Evolutionary conservation across 805 yeast species (phyloP).

Genomic region (Candida michaelii): DNA sequence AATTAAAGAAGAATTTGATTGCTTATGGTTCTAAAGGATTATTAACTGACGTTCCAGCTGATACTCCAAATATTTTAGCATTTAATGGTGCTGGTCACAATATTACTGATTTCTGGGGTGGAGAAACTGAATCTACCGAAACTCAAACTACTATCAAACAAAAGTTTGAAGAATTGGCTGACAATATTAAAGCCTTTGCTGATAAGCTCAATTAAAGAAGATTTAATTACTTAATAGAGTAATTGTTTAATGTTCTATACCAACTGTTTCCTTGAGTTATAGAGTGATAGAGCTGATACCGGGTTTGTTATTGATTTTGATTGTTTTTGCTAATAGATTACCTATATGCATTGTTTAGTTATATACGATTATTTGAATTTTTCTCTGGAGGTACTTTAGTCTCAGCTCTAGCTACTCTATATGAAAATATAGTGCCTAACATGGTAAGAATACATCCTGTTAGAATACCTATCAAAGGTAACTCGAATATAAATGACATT

Average conservation of each 20-base stretch:
- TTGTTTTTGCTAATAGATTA: constrained; percentile 4
- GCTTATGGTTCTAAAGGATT: constrained; percentile 62
- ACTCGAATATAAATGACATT: no score
- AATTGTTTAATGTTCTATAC: no score
- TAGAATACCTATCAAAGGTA: no score
- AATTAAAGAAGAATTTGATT: constrained; percentile 73
- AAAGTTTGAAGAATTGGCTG: constrained; percentile 1
- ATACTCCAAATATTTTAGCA: constrained; percentile 75
- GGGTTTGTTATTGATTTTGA: neutral
- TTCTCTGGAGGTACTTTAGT: no score
- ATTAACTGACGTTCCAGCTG: constrained; percentile 63
- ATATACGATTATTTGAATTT: neutral
- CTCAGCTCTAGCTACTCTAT: no score
- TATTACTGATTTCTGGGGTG: constrained; percentile 61
- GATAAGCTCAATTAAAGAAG: constrained; percentile 3
- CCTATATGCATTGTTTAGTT: constrained; percentile 3
- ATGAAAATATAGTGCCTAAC: no score
- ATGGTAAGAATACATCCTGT: no score
- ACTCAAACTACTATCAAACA: constrained; percentile 2
- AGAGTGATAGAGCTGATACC: no score
- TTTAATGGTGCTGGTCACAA: constrained; percentile 82
- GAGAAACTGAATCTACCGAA: constrained; percentile 3
- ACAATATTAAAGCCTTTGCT: constrained; percentile 3
- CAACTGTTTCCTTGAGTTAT: no score
- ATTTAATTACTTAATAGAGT: no score